Evolutionary conservation across 2,329 filamentous ascomycete genomes (phyloP).

Genomic region (Cladosporium colombiae): DNA sequence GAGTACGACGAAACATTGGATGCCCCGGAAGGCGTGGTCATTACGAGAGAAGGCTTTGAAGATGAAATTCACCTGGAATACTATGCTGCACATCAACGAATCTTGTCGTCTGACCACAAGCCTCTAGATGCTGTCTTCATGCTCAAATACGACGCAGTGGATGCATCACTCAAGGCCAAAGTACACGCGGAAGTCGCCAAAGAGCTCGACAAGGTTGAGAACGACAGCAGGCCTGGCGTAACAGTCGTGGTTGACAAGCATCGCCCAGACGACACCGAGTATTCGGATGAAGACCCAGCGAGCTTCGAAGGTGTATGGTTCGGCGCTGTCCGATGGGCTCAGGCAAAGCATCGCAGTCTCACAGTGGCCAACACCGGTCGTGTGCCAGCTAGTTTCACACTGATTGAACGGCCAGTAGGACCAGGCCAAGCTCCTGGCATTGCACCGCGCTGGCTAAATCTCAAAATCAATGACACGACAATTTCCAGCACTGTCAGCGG

Average conservation of each 20-base stretch:
- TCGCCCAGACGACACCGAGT: slow-evolving; percentile 39
- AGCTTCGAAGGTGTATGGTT: slow-evolving; percentile 69
- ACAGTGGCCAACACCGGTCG: slow-evolving; percentile 92
- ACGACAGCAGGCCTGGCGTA: slow-evolving; percentile 76
- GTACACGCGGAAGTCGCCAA: slow-evolving; percentile 84
- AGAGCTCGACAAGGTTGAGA: slow-evolving; percentile 86
- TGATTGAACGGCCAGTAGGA: slow-evolving; percentile 69
- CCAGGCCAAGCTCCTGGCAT: slow-evolving; percentile 46
- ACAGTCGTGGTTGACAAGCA: slow-evolving; percentile 70
- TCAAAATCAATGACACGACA: slow-evolving; percentile 41
- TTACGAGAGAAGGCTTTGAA: slow-evolving; percentile 60
- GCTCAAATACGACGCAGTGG: slow-evolving; percentile 81
- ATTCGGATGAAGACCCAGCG: slow-evolving; percentile 42
- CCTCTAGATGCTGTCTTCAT: slow-evolving; percentile 82
- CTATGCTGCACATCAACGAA: slow-evolving; percentile 85
- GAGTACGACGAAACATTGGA: slow-evolving; percentile 58
- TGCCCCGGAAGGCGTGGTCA: slow-evolving; percentile 50
- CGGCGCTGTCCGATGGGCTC: slow-evolving; percentile 70
- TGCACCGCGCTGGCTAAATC: slow-evolving; percentile 68
- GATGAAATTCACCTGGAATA: slow-evolving; percentile 60
- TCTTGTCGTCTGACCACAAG: slow-evolving; percentile 94
- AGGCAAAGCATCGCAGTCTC: slow-evolving; percentile 64
- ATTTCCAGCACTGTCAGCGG: slow-evolving; percentile 25
- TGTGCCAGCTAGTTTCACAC: slow-evolving; percentile 75
- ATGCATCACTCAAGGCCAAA: slow-evolving; percentile 79